Base-by-base conservation (phyloP, 2,329 filamentous ascomycete genomes). In the Fusarium irregulare region DNA sequence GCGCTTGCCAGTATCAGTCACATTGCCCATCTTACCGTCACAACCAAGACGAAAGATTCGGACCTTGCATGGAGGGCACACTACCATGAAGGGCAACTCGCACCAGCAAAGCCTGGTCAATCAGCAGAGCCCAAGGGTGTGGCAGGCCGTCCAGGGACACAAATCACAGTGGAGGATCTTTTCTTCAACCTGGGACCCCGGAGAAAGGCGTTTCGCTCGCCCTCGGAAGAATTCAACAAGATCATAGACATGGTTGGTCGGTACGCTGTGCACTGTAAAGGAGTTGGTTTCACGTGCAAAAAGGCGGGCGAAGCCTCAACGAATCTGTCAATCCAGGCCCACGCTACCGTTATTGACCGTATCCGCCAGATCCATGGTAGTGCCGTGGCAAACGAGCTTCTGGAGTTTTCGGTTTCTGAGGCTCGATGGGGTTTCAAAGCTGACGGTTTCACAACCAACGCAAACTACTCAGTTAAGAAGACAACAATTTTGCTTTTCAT, bases 1-100 rank as follows among this genome's bases (percentile, higher is more conserved):
- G 96, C 96, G 6, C 83, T 99, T 57, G 96, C 96, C 16, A 98
- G 96, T 81, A 99, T 99, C 79, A 98, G 95, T 77, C 96, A 99
- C 78, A 98, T 99, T 74, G 95, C 97, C 34, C 97, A 99, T 82
- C 86, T 99, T 23, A 93, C 91, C 6, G 93, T 99, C 45, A 98
- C 95, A 2, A 99, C 97, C 10, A 97, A 94, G 79, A 98, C 94
- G 2, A 91, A 92, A 62, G 90, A 93, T 45, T 97, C 94, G 0
- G 91, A 89, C 72, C 92, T 93, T 80, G 96, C 96, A 18, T 99
- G 93, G 92, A 91, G 93, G 77, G 94, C 94, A 23, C 89, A 93
- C 71, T 99, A 97, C 77, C 88, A 92, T 21, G 91, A 93, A 77
- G 95, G 96, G 16, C 93, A 90, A 71, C 86, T 98, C 46, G 87